These are phyloP conservation scores for Ilyonectria robusta DNA, from an alignment of 2,329 filamentous ascomycete species.

Conservation along the genomic window DNA sequence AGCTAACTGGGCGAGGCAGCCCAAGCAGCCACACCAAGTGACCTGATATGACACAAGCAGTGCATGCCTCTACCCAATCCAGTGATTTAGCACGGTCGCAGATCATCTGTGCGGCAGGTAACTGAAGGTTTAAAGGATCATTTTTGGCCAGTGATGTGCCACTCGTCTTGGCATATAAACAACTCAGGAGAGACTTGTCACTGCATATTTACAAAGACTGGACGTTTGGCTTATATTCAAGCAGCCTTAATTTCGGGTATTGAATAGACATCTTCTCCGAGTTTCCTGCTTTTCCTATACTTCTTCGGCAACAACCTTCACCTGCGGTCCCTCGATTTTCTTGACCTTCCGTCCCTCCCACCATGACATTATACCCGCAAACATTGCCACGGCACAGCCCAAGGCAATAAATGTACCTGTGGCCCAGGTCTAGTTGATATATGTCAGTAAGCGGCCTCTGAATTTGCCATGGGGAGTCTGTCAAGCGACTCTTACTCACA, in stretches of 20 bases:
- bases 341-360: constrained; percentile 5
- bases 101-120: too few relatives aligned
- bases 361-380: constrained; percentile 6
- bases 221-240: neutral
- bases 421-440: neutral
- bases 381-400: neutral
- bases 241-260: neutral
- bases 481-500: constrained; percentile 1
- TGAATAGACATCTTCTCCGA: neutral
- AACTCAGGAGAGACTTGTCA: too few relatives aligned
- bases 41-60: too few relatives aligned
- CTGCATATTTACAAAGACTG: neutral
- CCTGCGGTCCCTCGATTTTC: constrained; percentile 3
- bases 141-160: too few relatives aligned
- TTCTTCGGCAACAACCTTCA: neutral
- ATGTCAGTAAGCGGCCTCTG: neutral
- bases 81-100: too few relatives aligned
- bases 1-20: too few relatives aligned
- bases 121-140: too few relatives aligned
- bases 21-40: too few relatives aligned
- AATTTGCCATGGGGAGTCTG: neutral
- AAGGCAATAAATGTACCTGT: constrained; percentile 3
- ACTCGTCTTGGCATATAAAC: too few relatives aligned
- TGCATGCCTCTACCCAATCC: too few relatives aligned
- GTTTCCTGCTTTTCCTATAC: neutral